Evolutionary conservation across 1,139 yeast genomes (phyloP).

Genomic region (Meyerozyma sp.): DNA sequence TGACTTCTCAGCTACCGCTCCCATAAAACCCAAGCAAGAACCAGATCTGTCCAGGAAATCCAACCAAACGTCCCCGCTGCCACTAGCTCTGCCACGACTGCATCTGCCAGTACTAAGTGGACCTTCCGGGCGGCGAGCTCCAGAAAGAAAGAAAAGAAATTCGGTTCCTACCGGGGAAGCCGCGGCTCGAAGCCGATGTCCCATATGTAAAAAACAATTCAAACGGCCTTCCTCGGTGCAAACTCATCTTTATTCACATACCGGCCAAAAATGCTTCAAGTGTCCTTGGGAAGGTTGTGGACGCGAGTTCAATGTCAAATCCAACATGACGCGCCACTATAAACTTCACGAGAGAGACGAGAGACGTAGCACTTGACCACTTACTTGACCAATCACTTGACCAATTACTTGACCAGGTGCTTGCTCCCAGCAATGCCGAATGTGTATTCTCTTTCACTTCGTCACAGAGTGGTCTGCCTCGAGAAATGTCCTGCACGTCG

Average conservation of each 20-base stretch:
- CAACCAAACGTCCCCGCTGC: background rate
- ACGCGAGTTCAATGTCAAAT: slow-evolving; percentile 68
- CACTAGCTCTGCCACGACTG: background rate
- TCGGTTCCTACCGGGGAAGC: slow-evolving; percentile 20
- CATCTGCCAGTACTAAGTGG: background rate
- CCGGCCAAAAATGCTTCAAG: slow-evolving; percentile 76
- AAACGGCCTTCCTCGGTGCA: slow-evolving; percentile 76
- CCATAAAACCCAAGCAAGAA: background rate
- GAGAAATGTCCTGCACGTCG: background rate
- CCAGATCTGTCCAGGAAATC: background rate
- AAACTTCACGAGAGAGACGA: slow-evolving; percentile 50
- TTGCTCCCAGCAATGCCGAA: no score
- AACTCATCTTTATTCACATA: slow-evolving; percentile 79
- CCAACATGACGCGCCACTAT: slow-evolving; percentile 76
- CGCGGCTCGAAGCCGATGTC: slow-evolving; percentile 44
- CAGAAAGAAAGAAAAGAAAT: background rate
- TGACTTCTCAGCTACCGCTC: background rate
- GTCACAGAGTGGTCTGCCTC: background rate
- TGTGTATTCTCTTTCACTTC: background rate
- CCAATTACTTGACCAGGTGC: background rate
- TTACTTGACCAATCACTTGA: background rate
- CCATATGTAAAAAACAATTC: slow-evolving; percentile 70
- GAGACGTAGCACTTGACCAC: background rate
- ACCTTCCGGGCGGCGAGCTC: background rate
- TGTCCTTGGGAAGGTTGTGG: slow-evolving; percentile 69